Evolutionary conservation across 805 yeast genomes (phyloP), one percentile per base, ranked within the genome.

Genomic region (Cyberlindnera maritima): DNA sequence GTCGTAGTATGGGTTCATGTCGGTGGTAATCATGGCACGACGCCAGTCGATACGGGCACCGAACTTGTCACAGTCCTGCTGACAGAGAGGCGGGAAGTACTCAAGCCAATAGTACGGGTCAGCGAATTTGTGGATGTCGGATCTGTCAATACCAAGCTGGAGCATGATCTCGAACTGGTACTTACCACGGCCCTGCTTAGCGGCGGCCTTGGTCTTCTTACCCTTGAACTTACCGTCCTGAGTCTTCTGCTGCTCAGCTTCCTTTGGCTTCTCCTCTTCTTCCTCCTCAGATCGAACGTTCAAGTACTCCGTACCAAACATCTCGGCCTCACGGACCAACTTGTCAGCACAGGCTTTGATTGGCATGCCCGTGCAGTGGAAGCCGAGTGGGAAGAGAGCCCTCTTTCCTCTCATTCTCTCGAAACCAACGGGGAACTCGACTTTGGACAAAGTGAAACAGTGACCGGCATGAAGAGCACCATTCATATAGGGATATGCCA

Each of bases 301-400:
- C 3, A 78, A 69, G 60, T 87, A 94, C 61, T 88, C 90, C 17
- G 69, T 74, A 44, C 99, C 99, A 64, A 94, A 94, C 66, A 79
- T 67, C 71, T 94, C 97, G 49, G 91, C 75, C 74, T 94, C 99
- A 67, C 99, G 83, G 63, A 80, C 81, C 63, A 94, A 77, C 71
- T 94, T 92, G 32, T 43, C 41, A 13, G 99, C 98, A 61, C 96
- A 79, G 25, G 98, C 92, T 65, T 81, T 77, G 66, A 94, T 94
- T 45, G 99, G 98, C 97, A 94, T 86, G 76, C 99, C 99, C 29
- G 99, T 94, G 79, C 99, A 94, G 71, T 94, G 99, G 84, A 92
- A 94, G 40, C 99, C 99, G 48, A 94, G 77, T 43, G 99, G 98
- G 72, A 88, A 94, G 51, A 91, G 73, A 32, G 97, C 96, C 59